These are phyloP conservation scores for Anthoceros angustus DNA, from an alignment of 225 moss, liverwort and hornwort species.

Conservation along the genomic window DNA sequence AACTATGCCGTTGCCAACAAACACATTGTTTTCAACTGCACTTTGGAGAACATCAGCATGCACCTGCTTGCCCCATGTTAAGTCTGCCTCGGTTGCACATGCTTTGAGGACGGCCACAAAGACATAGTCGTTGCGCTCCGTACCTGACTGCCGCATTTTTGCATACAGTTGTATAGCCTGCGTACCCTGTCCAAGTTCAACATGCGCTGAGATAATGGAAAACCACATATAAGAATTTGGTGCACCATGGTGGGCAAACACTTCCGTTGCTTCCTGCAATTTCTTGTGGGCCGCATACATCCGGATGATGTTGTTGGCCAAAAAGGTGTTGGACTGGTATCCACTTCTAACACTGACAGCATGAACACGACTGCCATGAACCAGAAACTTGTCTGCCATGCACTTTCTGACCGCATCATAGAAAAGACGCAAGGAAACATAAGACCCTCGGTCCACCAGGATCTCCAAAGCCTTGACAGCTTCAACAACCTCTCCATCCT, in stretches of 20 bases:
- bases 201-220: background rate
- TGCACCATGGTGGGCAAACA: background rate
- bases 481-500: background rate
- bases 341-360: background rate
- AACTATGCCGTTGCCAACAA: background rate
- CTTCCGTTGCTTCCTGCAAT: background rate
- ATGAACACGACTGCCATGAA: background rate
- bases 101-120: background rate
- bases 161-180: background rate
- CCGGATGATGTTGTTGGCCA: background rate
- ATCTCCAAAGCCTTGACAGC: background rate
- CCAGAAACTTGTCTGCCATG: background rate
- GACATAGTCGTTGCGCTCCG: background rate
- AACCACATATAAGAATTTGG: background rate
- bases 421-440: background rate
- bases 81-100: background rate
- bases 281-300: background rate
- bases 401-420: background rate
- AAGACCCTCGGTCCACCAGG: background rate
- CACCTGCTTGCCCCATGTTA: background rate
- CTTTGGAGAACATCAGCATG: background rate
- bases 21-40: background rate
- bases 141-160: background rate
- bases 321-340: background rate
- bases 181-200: background rate